These are phyloP conservation scores for Cyclotella atomus DNA, from an alignment of 108 stramenopile species.

Conservation along the genomic window DNA sequence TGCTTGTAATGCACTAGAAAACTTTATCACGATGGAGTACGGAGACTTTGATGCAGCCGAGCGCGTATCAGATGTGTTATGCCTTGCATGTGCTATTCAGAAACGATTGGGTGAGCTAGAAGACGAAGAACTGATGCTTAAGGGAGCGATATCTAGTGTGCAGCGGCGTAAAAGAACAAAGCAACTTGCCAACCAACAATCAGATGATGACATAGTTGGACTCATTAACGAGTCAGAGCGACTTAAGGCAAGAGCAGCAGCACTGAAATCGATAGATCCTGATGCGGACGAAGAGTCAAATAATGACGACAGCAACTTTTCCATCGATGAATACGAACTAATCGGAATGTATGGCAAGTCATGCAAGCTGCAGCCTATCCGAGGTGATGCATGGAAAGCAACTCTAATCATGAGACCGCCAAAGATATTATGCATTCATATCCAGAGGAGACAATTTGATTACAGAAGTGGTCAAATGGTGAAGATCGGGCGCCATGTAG, in stretches of 20 bases:
- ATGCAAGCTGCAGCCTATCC: conserved; percentile 23
- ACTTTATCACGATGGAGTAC: conserved; percentile 43
- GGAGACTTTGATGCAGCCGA: conserved; percentile 59
- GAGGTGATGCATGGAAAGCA: conserved; percentile 68
- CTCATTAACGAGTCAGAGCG: conserved; percentile 21
- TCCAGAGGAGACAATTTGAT: conserved; percentile 86
- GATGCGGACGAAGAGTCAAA: conserved; percentile 36
- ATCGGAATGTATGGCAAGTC: background rate
- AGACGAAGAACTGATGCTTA: conserved; percentile 64
- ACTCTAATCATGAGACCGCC: conserved; percentile 74
- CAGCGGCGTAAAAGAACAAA: conserved; percentile 20
- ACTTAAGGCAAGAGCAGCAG: conserved; percentile 18
- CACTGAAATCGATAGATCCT: conserved; percentile 34
- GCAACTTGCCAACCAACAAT: background rate
- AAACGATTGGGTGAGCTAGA: conserved; percentile 50
- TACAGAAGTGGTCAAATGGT: conserved; percentile 53
- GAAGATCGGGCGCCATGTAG: conserved; percentile 67
- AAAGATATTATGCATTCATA: conserved; percentile 70
- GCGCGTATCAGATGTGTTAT: conserved; percentile 78
- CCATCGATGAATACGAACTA: conserved; percentile 8
- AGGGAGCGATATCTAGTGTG: conserved; percentile 58
- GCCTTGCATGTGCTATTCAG: conserved; percentile 66
- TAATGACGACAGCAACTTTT: conserved; percentile 32
- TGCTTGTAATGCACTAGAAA: conserved; percentile 52
- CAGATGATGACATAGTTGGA: conserved; percentile 6